phyloP scores from a whole-genome alignment of 2,329 filamentous ascomycete species.

The Chaetothyriales sp. region DNA sequence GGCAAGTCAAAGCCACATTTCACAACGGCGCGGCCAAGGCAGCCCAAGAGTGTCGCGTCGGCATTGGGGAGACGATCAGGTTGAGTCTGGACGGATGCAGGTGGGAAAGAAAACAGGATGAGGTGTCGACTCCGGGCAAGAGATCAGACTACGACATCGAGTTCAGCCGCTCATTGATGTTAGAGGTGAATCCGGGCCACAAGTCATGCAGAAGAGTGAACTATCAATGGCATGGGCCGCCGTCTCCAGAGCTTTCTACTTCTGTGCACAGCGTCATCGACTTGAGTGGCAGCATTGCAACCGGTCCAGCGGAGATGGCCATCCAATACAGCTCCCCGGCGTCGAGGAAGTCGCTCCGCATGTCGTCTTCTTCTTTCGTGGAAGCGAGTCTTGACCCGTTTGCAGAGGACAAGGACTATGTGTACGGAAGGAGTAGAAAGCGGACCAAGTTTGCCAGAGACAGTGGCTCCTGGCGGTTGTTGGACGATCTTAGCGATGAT shows the following conservation, averaged over 20 bases:
- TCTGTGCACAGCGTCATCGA: neutral
- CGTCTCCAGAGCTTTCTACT: neutral
- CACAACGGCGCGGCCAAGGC: constrained; percentile 55
- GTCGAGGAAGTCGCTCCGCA: constrained; percentile 7
- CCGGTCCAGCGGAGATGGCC: neutral
- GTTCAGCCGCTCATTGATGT: constrained; percentile 21
- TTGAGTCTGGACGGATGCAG: constrained; percentile 55
- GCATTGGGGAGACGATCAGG: constrained; percentile 63
- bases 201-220: neutral
- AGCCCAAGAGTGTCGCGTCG: constrained; percentile 52
- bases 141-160: constrained; percentile 45
- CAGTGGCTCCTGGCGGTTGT: constrained; percentile 60
- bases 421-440: constrained; percentile 52
- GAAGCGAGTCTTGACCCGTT: constrained; percentile 32
- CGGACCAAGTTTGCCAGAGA: constrained; percentile 54
- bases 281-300: neutral
- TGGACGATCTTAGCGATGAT: constrained; percentile 31
- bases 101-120: constrained; percentile 45
- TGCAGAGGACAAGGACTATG: constrained; percentile 49
- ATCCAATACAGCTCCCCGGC: constrained; percentile 9
- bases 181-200: neutral
- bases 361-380: constrained; percentile 7
- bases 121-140: constrained; percentile 41
- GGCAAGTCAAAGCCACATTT: constrained; percentile 71
- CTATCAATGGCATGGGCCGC: neutral